A percentile compares a stretch with the other conserved stretches of the same genome.
phyloP scores from a whole-genome alignment of 1,284 basidiomycete species.

The Rhodotorula glutinis region DNA sequence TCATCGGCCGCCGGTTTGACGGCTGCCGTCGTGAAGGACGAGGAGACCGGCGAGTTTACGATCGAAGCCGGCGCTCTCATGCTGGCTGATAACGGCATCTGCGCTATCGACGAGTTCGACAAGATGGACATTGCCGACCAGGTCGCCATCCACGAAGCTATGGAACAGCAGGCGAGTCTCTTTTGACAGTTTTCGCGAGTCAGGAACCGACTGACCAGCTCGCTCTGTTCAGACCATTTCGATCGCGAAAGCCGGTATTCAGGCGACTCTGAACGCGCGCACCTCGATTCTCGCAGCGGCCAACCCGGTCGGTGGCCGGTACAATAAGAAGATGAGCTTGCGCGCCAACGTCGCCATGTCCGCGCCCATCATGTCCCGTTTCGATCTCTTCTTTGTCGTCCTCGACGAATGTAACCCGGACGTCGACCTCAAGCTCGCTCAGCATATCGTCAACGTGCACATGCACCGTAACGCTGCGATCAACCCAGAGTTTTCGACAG shows the following conservation, averaged over 20 bases:
- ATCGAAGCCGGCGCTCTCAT: conserved; percentile 98
- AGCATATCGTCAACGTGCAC: conserved; percentile 97
- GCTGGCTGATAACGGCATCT: conserved; percentile 99
- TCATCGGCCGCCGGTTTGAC: conserved; percentile 98
- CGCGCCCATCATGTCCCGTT: conserved; percentile 98
- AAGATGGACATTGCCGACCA: conserved; percentile 99
- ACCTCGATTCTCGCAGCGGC: conserved; percentile 97
- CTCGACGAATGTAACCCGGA: conserved; percentile 95
- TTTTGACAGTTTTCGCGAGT: neutral
- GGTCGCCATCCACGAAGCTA: conserved; percentile 99
- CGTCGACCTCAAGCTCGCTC: conserved; percentile 88
- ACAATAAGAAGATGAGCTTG: conserved; percentile 91
- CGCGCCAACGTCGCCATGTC: conserved; percentile 98
- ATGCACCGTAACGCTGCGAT: conserved; percentile 92
- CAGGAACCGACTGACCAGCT: neutral
- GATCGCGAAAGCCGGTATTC: conserved; percentile 98
- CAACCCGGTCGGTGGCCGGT: conserved; percentile 93
- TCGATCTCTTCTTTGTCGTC: conserved; percentile 98
- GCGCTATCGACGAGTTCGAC: conserved; percentile 99
- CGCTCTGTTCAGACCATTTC: conserved; percentile 80
- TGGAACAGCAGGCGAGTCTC: conserved; percentile 61
- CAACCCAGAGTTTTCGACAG: conserved; percentile 93
- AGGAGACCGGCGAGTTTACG: conserved; percentile 98
- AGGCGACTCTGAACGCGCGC: conserved; percentile 95
- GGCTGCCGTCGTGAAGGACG: conserved; percentile 95